Conservation (phyloP, 1,139 yeast species). For the Blastobotrys apis region DNA sequence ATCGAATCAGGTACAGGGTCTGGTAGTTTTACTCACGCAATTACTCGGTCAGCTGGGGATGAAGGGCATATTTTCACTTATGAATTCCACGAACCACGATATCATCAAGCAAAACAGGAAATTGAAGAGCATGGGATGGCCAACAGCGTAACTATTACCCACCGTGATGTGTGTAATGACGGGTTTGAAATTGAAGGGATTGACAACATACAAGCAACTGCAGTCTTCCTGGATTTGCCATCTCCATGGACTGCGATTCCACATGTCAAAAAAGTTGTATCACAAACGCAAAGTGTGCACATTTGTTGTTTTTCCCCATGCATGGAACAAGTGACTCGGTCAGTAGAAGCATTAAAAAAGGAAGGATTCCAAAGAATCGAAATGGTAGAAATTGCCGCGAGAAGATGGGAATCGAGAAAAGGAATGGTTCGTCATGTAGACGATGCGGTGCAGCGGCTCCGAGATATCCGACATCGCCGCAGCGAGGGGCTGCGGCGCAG, state of each 20-base stretch:
- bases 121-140: conserved; percentile 65
- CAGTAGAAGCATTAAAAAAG: conserved; percentile 67
- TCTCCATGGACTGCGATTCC: conserved; percentile 97
- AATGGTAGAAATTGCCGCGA: conserved; percentile 87
- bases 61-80: conserved; percentile 71
- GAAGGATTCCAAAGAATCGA: conserved; percentile 87
- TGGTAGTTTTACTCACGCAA: conserved; percentile 91
- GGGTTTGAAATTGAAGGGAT: conserved; percentile 60
- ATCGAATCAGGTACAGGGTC: conserved; percentile 99
- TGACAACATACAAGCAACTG: conserved; percentile 47
- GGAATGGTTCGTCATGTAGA: conserved; percentile 77
- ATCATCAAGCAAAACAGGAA: conserved; percentile 70
- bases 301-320: conserved; percentile 97
- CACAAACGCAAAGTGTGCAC: conserved; percentile 49
- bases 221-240: conserved; percentile 86
- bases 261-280: conserved; percentile 51
- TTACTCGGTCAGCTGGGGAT: conserved; percentile 69
- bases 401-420: conserved; percentile 86
- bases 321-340: conserved; percentile 90
- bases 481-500: conserved; percentile 68
- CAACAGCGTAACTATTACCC: conserved; percentile 59
- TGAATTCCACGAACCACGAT: conserved; percentile 89
- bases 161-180: conserved; percentile 85
- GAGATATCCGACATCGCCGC: conserved; percentile 75
- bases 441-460: conserved; percentile 76